These are phyloP conservation scores for Neurospora sp. DNA, from an alignment of 495 filamentous ascomycete species.

Conservation along the genomic window DNA sequence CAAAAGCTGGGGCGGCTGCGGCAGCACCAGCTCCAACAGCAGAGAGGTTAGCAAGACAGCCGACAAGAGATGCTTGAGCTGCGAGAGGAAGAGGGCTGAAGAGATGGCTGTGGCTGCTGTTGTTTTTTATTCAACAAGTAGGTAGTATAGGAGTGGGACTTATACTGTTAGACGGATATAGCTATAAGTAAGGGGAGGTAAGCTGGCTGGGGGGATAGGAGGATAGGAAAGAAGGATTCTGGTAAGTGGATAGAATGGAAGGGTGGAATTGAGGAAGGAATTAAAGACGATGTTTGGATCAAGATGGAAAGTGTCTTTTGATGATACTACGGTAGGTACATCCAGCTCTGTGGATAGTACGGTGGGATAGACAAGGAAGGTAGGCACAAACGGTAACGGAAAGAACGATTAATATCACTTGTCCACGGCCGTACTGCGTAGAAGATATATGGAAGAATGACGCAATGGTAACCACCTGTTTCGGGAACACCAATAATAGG, in stretches of 20 bases:
- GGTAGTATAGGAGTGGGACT: neutral
- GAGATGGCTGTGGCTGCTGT: neutral
- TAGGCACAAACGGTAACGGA: too few species aligned
- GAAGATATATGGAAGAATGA: neutral
- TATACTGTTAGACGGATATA: neutral
- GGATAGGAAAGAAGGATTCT: neutral
- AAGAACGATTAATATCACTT: neutral
- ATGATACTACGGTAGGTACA: too few species aligned
- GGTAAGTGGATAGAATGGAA: neutral
- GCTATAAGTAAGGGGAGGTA: neutral
- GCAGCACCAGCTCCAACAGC: neutral
- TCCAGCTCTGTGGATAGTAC: too few species aligned
- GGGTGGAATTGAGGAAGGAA: neutral
- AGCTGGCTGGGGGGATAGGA: neutral
- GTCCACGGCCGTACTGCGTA: neutral
- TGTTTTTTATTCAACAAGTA: too few species aligned
- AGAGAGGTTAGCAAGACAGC: neutral
- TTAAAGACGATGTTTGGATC: neutral
- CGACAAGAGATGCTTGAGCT: neutral
- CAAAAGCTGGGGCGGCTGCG: neutral
- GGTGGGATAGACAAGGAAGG: too few species aligned
- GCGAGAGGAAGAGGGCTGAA: neutral
- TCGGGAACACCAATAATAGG: neutral
- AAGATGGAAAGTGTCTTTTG: conserved; percentile 2
- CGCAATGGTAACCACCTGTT: neutral